These are phyloP conservation scores for Rutstroemia sp. DNA, from an alignment of 2,329 filamentous ascomycete species.

Conservation along the genomic window DNA sequence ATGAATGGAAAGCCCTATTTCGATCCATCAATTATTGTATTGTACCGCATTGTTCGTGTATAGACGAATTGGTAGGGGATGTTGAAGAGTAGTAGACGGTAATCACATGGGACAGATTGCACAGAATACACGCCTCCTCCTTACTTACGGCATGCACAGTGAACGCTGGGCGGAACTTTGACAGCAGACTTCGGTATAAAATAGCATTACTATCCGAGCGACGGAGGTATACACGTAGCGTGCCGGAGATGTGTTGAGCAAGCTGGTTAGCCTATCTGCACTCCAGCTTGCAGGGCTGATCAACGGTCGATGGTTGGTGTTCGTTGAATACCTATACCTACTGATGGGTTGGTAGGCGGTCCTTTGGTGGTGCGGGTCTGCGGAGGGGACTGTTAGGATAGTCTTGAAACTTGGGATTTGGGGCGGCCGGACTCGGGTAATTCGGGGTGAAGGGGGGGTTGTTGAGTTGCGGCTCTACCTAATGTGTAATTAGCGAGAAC, in stretches of 20 bases:
- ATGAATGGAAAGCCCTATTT: not conserved
- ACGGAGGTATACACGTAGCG: not conserved
- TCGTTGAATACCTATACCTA: not conserved
- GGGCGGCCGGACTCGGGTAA: not conserved
- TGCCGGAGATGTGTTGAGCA: not conserved
- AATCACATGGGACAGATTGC: not conserved
- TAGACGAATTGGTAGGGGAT: no score
- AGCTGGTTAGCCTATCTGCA: not conserved
- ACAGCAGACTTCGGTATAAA: no score
- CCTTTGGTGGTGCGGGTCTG: not conserved
- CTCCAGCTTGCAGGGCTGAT: constrained; percentile 6
- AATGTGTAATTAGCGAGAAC: not conserved
- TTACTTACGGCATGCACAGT: not conserved
- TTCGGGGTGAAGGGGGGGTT: not conserved
- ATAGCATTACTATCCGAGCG: no score
- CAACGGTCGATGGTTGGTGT: constrained; percentile 3
- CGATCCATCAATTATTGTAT: not conserved
- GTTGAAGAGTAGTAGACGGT: no score
- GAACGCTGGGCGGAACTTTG: no score
- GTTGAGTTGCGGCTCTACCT: not conserved
- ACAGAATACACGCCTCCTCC: not conserved
- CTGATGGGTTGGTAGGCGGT: constrained; percentile 4
- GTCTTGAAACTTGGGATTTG: no score
- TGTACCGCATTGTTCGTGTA: no score
- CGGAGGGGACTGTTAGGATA: not conserved